Base-by-base conservation (phyloP, 495 filamentous ascomycete genomes). In the Daldinia grandis region DNA sequence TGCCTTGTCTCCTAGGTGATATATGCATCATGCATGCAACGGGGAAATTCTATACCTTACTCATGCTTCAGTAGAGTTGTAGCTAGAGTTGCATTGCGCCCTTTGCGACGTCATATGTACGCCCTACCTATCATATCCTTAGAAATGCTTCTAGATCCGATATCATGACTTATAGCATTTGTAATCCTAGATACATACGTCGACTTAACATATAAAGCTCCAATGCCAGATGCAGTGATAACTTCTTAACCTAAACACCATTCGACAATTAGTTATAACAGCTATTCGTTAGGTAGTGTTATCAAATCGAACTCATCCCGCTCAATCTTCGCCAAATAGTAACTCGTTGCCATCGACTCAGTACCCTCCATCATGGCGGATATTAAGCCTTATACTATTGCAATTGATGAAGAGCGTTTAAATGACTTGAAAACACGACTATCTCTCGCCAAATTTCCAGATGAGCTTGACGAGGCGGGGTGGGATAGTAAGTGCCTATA, bases 331-430 rank as follows among this genome's bases (percentile, higher is more conserved):
- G 40, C 8, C 8, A 37, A 9, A 4, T 27, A 57, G 27, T 25
- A 62, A 58, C 7, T 33, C 7, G 38, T 56, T 37, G 17, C 21
- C 24, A 42, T 59, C 17, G 17, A 47, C 37, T 33, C 14, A 54
- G 0, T 37, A 42, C 17, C 6, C 19, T 8, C 27, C 58, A 68
- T 21, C 50, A 80, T 80, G 76, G 59, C 64, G 44, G 67, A 78
- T 57, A 76, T 80, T 51, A 71, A 65, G 4, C 78, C 79, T 4
- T 82, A 78, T 62, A 76, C 59, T 10, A 80, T 81, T 51, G 58
- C 69, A 5, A 60, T 82, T 31, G 67, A 73, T 55, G 74, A 76
- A 10, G 58, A 68, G 5, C 67, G 62, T 14, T 37, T 82, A 6
- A 51, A 78, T 25, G 64, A 71, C n/a, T 58, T 82, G 9, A 77